phyloP scores from a whole-genome alignment of 2,329 filamentous ascomycete species.

The Juglanconis juglandina region DNA sequence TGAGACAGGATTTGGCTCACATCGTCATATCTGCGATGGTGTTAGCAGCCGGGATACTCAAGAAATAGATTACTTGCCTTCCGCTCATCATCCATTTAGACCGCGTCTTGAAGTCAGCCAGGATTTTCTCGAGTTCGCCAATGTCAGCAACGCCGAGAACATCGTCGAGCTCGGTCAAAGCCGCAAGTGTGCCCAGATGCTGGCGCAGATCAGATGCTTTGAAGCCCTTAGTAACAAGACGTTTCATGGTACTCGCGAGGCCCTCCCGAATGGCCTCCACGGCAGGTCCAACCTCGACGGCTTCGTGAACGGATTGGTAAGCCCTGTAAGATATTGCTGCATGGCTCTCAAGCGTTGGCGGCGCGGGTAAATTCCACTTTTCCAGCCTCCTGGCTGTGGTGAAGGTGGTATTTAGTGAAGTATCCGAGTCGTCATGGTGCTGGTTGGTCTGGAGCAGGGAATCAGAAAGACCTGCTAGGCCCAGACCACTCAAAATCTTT shows the following conservation, averaged over 20 bases:
- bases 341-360: constrained; percentile 58
- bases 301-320: constrained; percentile 74
- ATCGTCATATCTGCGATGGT: constrained; percentile 62
- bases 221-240: constrained; percentile 46
- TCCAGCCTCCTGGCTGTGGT: constrained; percentile 78
- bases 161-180: constrained; percentile 79
- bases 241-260: constrained; percentile 57
- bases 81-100: constrained; percentile 79
- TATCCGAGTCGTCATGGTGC: constrained; percentile 52
- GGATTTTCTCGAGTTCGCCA: constrained; percentile 58
- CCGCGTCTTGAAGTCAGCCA: constrained; percentile 62
- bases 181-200: constrained; percentile 62
- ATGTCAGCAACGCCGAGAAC: constrained; percentile 59
- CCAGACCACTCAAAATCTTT: constrained; percentile 73
- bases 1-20: constrained; percentile 78
- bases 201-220: constrained; percentile 52
- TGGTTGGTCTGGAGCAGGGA: constrained; percentile 70
- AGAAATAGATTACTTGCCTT: constrained; percentile 50
- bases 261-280: constrained; percentile 60
- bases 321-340: constrained; percentile 72
- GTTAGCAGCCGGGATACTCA: constrained; percentile 21
- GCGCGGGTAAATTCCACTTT: constrained; percentile 85
- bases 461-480: constrained; percentile 81
- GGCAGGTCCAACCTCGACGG: constrained; percentile 53
- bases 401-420: constrained; percentile 69